Base-by-base conservation (phyloP, 164 flowering plant genomes). In the Taxillus chinensis region DNA sequence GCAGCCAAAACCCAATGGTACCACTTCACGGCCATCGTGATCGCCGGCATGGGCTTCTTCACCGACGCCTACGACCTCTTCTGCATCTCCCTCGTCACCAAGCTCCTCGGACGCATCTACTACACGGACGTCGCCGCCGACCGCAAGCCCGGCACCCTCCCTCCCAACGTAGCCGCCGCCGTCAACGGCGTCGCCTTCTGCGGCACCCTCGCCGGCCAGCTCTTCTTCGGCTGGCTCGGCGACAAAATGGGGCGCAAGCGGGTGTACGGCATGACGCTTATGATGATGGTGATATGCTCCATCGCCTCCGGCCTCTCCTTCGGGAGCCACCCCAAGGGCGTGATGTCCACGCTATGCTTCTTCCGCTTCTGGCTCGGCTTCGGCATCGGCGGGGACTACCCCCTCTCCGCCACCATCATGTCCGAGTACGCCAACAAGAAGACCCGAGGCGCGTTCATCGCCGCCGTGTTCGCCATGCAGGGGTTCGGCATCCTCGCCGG, bases 31-130 rank as follows among this genome's bases (percentile, higher is more conserved):
- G 80, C 79, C 3, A 77, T 77, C 37, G 66, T 77, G 42, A 69
- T 76, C 8, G 80, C 80, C 4, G 80, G 80, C 4, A 75, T 75
- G 79, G 79, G 79, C 3, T 75, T 76, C 68, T 76, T 76, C 70
- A 76, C 79, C 2, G 80, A 76, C 45, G 80, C 80, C 2, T 76
- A 76, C 41, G 80, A 76, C 62, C 75, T 77, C 39, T 76, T 76
- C 62, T 70, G 72, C 65, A 67, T 76, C 52, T 73, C 78, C 10
- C 69, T 72, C 41, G 76, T 75, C 52, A 73, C 74, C 43, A 73
- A 73, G 43, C 42, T 76, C 4, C 64, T 76, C 8, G 74, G 74
- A 11, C 67, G 75, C 1, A 67, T 71, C 14, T 71, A 71, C 60
- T 72, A 72, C 58, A 27, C 27, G 27, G 56, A 63, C 16, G 65